These are phyloP conservation scores for Pyrenochaeta sp. DNA, from an alignment of 2,329 filamentous ascomycete species.

Conservation along the genomic window DNA sequence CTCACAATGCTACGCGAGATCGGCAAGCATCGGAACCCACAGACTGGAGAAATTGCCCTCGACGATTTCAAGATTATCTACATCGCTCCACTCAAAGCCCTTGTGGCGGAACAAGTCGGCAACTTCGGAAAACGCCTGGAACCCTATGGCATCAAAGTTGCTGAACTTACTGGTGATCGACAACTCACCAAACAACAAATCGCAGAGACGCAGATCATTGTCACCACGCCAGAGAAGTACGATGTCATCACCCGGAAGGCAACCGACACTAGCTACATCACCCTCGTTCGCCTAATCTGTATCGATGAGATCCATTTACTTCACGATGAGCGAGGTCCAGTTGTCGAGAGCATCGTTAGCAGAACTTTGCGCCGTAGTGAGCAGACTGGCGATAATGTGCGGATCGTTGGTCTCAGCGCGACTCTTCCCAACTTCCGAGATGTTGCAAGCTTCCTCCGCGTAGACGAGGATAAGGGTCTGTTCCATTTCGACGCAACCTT, in stretches of 20 bases:
- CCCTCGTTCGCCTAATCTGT: slow-evolving; percentile 92
- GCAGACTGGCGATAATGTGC: slow-evolving; percentile 91
- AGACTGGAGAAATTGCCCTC: slow-evolving; percentile 91
- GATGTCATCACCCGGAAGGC: slow-evolving; percentile 98
- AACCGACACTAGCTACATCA: slow-evolving; percentile 95
- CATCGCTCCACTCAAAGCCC: slow-evolving; percentile 92
- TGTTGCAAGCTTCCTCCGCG: slow-evolving; percentile 92
- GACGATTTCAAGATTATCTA: slow-evolving; percentile 99
- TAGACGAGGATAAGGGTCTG: slow-evolving; percentile 82
- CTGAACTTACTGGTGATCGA: slow-evolving; percentile 96
- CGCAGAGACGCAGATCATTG: slow-evolving; percentile 95
- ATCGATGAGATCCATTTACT: slow-evolving; percentile 98
- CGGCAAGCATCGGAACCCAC: slow-evolving; percentile 88
- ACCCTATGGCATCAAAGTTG: slow-evolving; percentile 87
- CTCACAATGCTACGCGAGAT: slow-evolving; percentile 94
- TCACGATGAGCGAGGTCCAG: slow-evolving; percentile 95
- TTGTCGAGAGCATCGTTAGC: slow-evolving; percentile 95
- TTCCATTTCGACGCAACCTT: slow-evolving; percentile 97
- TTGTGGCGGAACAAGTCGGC: slow-evolving; percentile 97
- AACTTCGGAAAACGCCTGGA: slow-evolving; percentile 94
- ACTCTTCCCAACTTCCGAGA: slow-evolving; percentile 96
- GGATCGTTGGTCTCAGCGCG: slow-evolving; percentile 89
- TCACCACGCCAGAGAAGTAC: slow-evolving; percentile 98
- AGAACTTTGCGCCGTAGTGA: slow-evolving; percentile 92
- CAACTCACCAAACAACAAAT: slow-evolving; percentile 99